Evolutionary conservation across 2,329 filamentous ascomycete genomes (phyloP), one percentile per base, ranked within the genome.

Genomic region (Pestalotiopsis sp.): DNA sequence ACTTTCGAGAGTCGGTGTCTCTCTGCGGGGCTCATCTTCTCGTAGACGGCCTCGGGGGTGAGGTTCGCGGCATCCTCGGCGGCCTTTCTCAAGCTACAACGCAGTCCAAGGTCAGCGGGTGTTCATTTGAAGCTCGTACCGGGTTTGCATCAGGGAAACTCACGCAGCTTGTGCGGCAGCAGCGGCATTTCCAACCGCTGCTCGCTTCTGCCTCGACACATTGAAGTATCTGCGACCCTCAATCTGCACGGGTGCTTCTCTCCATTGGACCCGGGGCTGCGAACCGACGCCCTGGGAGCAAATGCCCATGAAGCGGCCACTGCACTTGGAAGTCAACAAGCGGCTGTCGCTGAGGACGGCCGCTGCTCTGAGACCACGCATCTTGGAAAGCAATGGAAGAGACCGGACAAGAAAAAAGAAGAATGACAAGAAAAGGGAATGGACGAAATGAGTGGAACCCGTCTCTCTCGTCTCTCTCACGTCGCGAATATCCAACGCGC

Each of bases 11-110:
- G 81, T 70, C 95, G 89, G 70, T 89, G 86, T 68, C 89, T 90
- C 82, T 99, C 96, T 69, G 90, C 88, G 39, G 93, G 89, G 73
- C 90, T 89, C 80, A 98, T 91, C 77, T 94, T 94, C 73, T 92
- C 89, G 65, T 94, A 91, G 70, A 97, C 85, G 68, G 83, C 82
- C 72, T 89, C 87, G 73, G 85, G 81, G 3, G 86, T 87, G 70
- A 88, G 81, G 70, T 80, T 80, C 48, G 84, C 81, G 67, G 86
- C 84, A 64, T 88, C 83, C 71, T 88, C 85, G 7, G 86, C 85
- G 70, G 86, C 84, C 72, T 82, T 71, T 70, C 71, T 84, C 70
- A 89, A 77, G 39, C 81, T 83, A 67, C 67, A 26, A 1, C 35
- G 39, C 26, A 35, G 62, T 17, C 6, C 17, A 20, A 55, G 14